Base-by-base conservation (phyloP, 306 rosid genomes). In the Ochetophila trinervis region DNA sequence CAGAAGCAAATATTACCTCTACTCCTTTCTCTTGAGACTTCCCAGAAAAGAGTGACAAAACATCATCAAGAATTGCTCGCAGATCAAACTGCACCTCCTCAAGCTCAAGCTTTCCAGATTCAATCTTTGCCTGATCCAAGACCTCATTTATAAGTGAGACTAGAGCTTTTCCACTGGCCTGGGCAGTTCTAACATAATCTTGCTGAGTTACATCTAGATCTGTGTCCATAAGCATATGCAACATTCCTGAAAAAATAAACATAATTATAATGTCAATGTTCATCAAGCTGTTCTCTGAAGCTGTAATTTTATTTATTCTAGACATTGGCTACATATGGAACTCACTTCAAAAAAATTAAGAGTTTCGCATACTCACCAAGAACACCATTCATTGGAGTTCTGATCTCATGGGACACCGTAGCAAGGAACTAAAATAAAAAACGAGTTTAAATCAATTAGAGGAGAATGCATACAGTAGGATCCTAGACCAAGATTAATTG, bases 321-420 rank as follows among this genome's bases (percentile, higher is more conserved):
- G 34, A 57, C 51, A 57, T 61, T n/a, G 30, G 64, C 40, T 67
- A 16, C 67, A 24, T 56, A 21, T 16, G 37, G 74, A 55, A 70
- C 8, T 18, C 53, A 53, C 48, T 11, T 12, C 59, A 61, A 66
- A 55, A 60, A 49, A 40, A 21, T 15, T 2, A 45, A 37, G 40
- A 51, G 35, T 55, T 19, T 35, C 61, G 50, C 69, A 42, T 36
- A 68, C 96, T 84, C 80, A 93, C 99, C 99, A 22, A 93, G 86
- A 74, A 93, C 97, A 65, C 99, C 99, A 54, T 90, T 93, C 99
- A 93, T 93, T 52, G 99, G 99, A 27, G 99, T 90, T 77, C 99
- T 82, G 84, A 93, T 93, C 84, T 93, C 99, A 55, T 93, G 97
- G 62, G 99, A 93, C 67, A 93, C 99, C 14, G 99, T 93, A 34